A percentile compares a stretch with the other conserved stretches of the same genome.
Conservation (phyloP, 179 eudicot genomes). For the Gypsophila paniculata region DNA sequence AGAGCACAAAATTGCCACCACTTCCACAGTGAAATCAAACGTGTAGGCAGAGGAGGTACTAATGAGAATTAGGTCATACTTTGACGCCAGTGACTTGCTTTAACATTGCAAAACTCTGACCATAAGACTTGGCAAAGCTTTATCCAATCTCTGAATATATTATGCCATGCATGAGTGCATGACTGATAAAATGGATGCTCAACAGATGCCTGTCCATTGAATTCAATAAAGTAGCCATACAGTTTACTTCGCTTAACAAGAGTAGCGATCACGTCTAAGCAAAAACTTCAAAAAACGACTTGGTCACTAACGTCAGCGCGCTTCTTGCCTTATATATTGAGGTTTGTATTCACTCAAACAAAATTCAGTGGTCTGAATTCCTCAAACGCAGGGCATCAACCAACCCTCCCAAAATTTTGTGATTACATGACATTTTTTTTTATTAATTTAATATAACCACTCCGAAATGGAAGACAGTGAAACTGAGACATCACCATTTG, state of each 20-base stretch:
- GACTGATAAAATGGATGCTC: no score
- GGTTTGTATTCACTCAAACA: constrained; percentile 20
- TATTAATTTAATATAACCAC: constrained; percentile 23
- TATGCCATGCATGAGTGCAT: no score
- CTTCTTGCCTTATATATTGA: background rate
- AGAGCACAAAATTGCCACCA: no score
- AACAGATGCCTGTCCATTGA: background rate
- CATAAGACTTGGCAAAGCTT: no score
- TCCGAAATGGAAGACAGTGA: background rate
- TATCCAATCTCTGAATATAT: no score
- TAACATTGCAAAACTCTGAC: no score
- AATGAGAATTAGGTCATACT: no score
- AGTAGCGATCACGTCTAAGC: background rate
- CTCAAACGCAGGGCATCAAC: constrained; percentile 18
- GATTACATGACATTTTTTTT: constrained; percentile 22
- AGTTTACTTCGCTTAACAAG: background rate
- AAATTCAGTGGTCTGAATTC: constrained; percentile 10
- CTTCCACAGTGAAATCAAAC: no score
- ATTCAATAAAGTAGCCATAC: background rate
- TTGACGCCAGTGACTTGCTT: no score
- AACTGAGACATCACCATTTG: constrained; percentile 1
- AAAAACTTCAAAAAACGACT: constrained; percentile 3
- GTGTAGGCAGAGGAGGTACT: no score
- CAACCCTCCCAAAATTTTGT: constrained; percentile 29
- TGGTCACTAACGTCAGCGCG: background rate